Conservation (phyloP, 2,329 filamentous ascomycete genomes). For the Cordyceps cicadae region DNA sequence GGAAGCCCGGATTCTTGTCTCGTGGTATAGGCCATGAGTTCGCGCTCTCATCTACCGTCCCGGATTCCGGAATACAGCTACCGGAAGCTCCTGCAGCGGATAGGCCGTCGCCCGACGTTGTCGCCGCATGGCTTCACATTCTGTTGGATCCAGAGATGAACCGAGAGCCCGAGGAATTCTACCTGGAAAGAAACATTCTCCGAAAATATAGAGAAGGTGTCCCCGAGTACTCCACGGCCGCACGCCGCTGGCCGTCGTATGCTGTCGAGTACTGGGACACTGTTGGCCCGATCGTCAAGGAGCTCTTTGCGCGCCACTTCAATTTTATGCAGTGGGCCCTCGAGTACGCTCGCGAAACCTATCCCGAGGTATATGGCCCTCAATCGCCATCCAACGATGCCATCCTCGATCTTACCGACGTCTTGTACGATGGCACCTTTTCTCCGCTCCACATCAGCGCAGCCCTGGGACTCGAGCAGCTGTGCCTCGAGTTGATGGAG, state of each 20-base stretch:
- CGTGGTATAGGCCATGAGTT: neutral
- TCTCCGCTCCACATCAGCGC: slow-evolving; percentile 28
- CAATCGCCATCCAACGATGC: slow-evolving; percentile 17
- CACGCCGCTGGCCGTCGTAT: slow-evolving; percentile 21
- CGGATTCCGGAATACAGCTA: neutral
- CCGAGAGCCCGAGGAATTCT: slow-evolving; percentile 22
- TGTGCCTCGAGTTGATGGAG: slow-evolving; percentile 15
- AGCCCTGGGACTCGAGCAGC: slow-evolving; percentile 23
- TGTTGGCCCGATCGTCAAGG: slow-evolving; percentile 19
- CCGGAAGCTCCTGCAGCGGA: neutral
- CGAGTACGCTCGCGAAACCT: slow-evolving; percentile 25
- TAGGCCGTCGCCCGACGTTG: neutral
- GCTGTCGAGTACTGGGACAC: slow-evolving; percentile 22
- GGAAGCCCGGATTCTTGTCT: neutral
- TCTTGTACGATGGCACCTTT: slow-evolving; percentile 21
- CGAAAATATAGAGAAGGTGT: slow-evolving; percentile 17
- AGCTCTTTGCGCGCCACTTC: slow-evolving; percentile 23
- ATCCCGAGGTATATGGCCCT: slow-evolving; percentile 19
- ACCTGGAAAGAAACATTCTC: slow-evolving; percentile 17
- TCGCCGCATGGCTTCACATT: slow-evolving; percentile 7
- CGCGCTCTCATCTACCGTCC: neutral
- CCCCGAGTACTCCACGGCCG: slow-evolving; percentile 21
- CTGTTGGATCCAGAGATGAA: slow-evolving; percentile 10
- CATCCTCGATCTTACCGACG: slow-evolving; percentile 23
- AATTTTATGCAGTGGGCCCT: slow-evolving; percentile 30